A percentile compares a stretch with the other conserved stretches of the same genome.
These are phyloP conservation scores for Pelargonium fulgidum DNA, from an alignment of 441 rosid genomes.

Conservation along the genomic window DNA sequence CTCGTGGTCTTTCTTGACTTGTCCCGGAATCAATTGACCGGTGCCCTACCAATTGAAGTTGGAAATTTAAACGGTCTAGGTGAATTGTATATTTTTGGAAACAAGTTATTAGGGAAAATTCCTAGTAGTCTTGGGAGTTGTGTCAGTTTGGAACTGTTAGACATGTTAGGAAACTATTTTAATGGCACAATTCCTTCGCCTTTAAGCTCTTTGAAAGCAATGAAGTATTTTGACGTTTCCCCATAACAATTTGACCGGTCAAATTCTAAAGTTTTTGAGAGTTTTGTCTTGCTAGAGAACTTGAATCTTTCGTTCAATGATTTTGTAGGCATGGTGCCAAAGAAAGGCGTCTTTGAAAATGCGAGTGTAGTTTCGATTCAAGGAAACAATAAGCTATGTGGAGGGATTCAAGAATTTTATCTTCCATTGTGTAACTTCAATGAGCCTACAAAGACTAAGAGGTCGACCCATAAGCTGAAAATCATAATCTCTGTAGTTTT, in stretches of 20 bases:
- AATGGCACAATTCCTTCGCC: slow-evolving; percentile 20
- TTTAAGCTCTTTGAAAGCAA: slow-evolving; percentile 17
- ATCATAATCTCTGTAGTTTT: neutral
- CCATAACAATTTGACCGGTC: slow-evolving; percentile 20
- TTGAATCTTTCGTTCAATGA: slow-evolving; percentile 26
- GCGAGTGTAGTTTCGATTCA: slow-evolving; percentile 15
- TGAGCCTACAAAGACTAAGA: neutral
- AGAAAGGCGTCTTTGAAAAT: slow-evolving; percentile 24
- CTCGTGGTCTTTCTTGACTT: neutral
- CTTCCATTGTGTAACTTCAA: slow-evolving; percentile 18
- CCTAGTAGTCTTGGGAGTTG: slow-evolving; percentile 22
- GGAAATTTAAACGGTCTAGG: slow-evolving; percentile 9
- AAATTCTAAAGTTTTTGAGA: slow-evolving; percentile 20
- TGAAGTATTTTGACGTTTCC: slow-evolving; percentile 21
- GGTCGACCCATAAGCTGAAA: neutral
- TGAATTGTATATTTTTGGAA: neutral
- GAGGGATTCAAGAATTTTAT: slow-evolving; percentile 21
- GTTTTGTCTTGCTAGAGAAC: neutral
- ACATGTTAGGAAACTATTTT: slow-evolving; percentile 23
- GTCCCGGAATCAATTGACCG: slow-evolving; percentile 8
- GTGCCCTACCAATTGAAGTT: slow-evolving; percentile 17
- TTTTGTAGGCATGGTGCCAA: slow-evolving; percentile 22
- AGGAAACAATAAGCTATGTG: slow-evolving; percentile 27
- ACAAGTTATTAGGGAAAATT: slow-evolving; percentile 21
- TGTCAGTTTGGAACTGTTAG: slow-evolving; percentile 12